These are phyloP conservation scores for Hirsutella minnesotensis DNA, from an alignment of 2,329 filamentous ascomycete species.

Conservation along the genomic window DNA sequence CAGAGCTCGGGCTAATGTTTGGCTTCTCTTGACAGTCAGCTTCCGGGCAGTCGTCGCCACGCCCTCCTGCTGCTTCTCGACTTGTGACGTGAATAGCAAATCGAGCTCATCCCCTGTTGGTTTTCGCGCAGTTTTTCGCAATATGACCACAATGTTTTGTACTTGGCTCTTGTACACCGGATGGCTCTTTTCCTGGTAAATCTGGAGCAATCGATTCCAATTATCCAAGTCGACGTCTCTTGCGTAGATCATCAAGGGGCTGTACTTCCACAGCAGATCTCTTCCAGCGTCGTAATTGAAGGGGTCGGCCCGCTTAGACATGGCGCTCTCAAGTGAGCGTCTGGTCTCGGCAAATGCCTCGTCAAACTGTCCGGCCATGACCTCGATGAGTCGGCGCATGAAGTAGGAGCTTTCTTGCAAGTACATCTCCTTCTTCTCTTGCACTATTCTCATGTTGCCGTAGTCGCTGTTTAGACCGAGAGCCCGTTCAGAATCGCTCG, in stretches of 20 bases:
- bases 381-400: constrained; percentile 66
- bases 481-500: constrained; percentile 28
- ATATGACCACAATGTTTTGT: constrained; percentile 61
- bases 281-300: constrained; percentile 61
- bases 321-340: constrained; percentile 47
- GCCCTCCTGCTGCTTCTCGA: constrained; percentile 75
- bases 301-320: constrained; percentile 56
- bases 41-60: constrained; percentile 71
- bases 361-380: constrained; percentile 73
- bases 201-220: constrained; percentile 68
- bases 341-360: constrained; percentile 60
- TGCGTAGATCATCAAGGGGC: constrained; percentile 76
- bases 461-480: constrained; percentile 57
- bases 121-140: constrained; percentile 71
- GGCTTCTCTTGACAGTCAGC: constrained; percentile 85
- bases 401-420: constrained; percentile 64
- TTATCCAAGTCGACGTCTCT: constrained; percentile 71
- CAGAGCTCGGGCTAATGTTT: constrained; percentile 67
- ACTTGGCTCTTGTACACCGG: constrained; percentile 76
- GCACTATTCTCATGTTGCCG: constrained; percentile 84
- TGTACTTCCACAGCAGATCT: constrained; percentile 74
- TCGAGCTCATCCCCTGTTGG: constrained; percentile 67
- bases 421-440: constrained; percentile 90
- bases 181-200: constrained; percentile 68
- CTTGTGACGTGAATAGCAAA: constrained; percentile 73